Evolutionary conservation across 495 filamentous ascomycete species (phyloP).

Genomic region (Trichoderma asperelloides): DNA sequence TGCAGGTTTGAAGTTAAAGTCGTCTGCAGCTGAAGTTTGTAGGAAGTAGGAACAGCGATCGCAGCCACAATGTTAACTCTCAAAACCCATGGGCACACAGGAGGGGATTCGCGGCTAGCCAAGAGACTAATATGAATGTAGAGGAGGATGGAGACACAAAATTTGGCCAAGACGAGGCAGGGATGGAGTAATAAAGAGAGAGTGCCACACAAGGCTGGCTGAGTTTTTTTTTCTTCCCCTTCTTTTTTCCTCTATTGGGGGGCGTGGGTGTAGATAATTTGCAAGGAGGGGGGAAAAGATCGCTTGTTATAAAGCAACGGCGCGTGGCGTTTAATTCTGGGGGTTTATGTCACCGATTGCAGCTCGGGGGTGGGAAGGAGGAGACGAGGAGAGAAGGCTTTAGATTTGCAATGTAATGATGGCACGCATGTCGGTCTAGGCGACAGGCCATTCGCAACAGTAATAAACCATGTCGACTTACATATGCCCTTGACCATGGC

Average conservation of each 20-base stretch:
- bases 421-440: neutral
- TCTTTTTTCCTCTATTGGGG: too few species aligned
- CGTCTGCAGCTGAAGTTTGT: neutral
- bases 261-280: neutral
- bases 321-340: too few species aligned
- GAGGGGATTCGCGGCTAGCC: neutral
- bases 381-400: too few species aligned
- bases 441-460: neutral
- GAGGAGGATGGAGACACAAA: neutral
- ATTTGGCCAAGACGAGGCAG: neutral
- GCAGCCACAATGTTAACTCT: neutral
- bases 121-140: neutral
- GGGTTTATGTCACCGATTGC: too few species aligned
- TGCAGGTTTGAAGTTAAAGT: neutral
- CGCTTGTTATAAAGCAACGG: neutral
- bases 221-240: too few species aligned
- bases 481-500: neutral
- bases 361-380: too few species aligned
- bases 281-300: neutral
- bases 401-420: too few species aligned
- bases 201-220: neutral
- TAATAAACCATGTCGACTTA: neutral
- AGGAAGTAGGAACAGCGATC: neutral
- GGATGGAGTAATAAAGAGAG: neutral
- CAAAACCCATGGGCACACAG: neutral